These are phyloP conservation scores for Populus tomentosa DNA, from an alignment of 441 rosid species.

Conservation along the genomic window DNA sequence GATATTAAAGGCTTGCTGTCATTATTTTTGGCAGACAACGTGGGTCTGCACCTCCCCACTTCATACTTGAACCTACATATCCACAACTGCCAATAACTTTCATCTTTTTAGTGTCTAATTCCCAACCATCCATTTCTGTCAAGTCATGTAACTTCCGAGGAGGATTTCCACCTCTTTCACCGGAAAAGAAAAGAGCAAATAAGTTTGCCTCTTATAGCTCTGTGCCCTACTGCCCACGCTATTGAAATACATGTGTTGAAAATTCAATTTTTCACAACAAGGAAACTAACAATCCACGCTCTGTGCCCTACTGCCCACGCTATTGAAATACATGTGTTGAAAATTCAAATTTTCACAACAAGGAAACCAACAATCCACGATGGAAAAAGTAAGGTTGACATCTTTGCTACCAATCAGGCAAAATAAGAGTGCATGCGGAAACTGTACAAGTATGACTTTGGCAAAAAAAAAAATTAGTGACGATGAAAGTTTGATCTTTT, in stretches of 20 bases:
- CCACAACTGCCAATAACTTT: neutral
- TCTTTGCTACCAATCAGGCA: neutral
- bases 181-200: neutral
- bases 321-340: neutral
- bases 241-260: neutral
- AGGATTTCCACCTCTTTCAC: neutral
- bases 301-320: neutral
- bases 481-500: no score
- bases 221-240: neutral
- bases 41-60: neutral
- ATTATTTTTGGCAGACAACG: no score
- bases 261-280: neutral
- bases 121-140: no score
- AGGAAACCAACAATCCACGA: neutral
- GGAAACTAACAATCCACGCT: neutral
- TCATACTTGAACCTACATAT: no score
- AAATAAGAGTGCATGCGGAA: neutral
- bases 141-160: neutral
- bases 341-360: neutral
- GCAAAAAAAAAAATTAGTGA: no score
- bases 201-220: neutral
- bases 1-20: no score
- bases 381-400: neutral
- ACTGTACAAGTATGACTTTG: no score
- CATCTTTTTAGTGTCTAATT: neutral